A percentile compares a stretch with the other conserved stretches of the same genome.
Evolutionary conservation across 352 stramenopile species (phyloP).

Genomic region (Albugo laibachii): DNA sequence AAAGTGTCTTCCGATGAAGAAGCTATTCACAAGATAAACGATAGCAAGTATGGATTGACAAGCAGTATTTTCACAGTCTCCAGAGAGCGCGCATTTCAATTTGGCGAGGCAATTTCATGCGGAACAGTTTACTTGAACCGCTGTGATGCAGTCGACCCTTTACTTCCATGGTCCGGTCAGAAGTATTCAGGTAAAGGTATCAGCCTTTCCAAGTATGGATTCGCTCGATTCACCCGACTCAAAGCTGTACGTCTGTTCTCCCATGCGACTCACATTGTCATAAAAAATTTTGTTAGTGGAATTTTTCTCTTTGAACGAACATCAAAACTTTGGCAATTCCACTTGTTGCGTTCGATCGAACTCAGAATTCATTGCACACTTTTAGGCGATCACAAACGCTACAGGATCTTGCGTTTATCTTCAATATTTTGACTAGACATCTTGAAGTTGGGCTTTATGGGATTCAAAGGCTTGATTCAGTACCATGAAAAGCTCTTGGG

Average conservation of each 20-base stretch:
- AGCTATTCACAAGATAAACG: constrained; percentile 58
- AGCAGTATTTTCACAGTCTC: constrained; percentile 47
- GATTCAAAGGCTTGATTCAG: constrained; percentile 72
- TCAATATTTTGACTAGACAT: too few relatives aligned
- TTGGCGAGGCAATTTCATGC: constrained; percentile 37
- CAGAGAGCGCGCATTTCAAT: constrained; percentile 24
- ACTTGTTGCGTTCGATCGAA: too few relatives aligned
- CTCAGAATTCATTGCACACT: too few relatives aligned
- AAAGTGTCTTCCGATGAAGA: constrained; percentile 49
- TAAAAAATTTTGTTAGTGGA: too few relatives aligned
- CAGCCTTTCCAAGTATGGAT: constrained; percentile 69
- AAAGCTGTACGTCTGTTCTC: constrained; percentile 51
- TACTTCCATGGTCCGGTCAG: constrained; percentile 59
- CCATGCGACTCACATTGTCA: too few relatives aligned
- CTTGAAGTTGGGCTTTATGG: too few relatives aligned
- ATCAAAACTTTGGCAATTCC: too few relatives aligned
- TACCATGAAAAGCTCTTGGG: constrained; percentile 74
- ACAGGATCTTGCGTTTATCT: too few relatives aligned
- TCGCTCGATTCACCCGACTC: constrained; percentile 55
- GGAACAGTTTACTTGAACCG: constrained; percentile 77
- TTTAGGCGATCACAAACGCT: too few relatives aligned
- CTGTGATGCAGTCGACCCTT: constrained; percentile 60
- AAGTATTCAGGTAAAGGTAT: constrained; percentile 65
- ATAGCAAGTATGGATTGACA: constrained; percentile 62
- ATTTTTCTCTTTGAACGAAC: too few relatives aligned